phyloP scores from a whole-genome alignment of 1,139 yeast genomes.

The Suhomyces maxii region DNA sequence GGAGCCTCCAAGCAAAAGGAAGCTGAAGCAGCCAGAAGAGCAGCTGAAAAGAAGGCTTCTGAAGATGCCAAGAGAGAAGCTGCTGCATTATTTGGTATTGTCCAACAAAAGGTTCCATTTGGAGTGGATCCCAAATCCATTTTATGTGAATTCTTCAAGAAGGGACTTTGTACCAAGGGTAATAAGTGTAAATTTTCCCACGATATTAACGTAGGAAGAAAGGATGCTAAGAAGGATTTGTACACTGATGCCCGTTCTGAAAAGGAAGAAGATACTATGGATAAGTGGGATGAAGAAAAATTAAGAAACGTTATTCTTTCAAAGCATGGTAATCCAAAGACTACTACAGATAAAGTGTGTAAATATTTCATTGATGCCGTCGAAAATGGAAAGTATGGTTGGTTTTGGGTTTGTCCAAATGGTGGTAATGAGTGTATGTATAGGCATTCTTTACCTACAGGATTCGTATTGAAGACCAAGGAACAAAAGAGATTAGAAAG shows the following conservation, averaged over 20 bases:
- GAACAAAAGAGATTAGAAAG: conserved; percentile 91
- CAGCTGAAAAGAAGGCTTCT: conserved; percentile 88
- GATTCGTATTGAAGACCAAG: conserved; percentile 93
- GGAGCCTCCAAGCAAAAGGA: conserved; percentile 68
- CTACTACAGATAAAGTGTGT: conserved; percentile 95
- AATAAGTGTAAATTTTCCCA: conserved; percentile 92
- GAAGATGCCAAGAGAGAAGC: conserved; percentile 90
- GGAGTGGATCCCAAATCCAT: conserved; percentile 98
- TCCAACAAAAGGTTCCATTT: conserved; percentile 85
- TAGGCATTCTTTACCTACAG: conserved; percentile 95
- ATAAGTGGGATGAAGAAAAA: conserved; percentile 95
- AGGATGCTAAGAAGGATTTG: conserved; percentile 85
- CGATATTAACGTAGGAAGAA: conserved; percentile 82
- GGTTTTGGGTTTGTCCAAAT: conserved; percentile 99
- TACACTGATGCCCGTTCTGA: conserved; percentile 81
- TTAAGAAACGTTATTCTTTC: conserved; percentile 82
- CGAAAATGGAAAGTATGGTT: conserved; percentile 95
- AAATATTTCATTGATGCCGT: conserved; percentile 94
- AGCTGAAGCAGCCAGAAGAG: conserved; percentile 69
- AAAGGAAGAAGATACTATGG: conserved; percentile 88
- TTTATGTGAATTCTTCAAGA: conserved; percentile 85
- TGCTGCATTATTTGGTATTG: conserved; percentile 70
- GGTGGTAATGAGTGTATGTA: conserved; percentile 93
- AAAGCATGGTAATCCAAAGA: conserved; percentile 91
- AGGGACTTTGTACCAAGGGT: conserved; percentile 90